Percentiles rank a stretch among this genome's conserved stretches.
Evolutionary conservation across 306 rosid genomes (phyloP).

Genomic region (Lathyrus tuberosus): DNA sequence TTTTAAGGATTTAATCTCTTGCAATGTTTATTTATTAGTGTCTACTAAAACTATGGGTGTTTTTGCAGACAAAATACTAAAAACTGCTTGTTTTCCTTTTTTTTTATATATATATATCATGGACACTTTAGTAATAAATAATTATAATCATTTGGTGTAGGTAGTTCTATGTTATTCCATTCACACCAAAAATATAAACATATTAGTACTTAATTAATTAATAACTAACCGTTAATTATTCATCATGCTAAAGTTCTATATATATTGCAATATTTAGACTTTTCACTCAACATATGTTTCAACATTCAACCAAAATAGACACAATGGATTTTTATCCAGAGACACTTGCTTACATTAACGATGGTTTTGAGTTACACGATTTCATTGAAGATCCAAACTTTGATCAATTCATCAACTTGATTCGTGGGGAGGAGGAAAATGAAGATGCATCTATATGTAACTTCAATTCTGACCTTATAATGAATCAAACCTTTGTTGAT

Average conservation of each 20-base stretch:
- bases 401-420: slow-evolving; percentile 57
- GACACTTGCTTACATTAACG: slow-evolving; percentile 29
- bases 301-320: slow-evolving; percentile 25
- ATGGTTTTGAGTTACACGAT: slow-evolving; percentile 54
- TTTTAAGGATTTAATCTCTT: too few species aligned
- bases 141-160: not conserved
- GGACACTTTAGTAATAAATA: too few species aligned
- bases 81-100: too few species aligned
- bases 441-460: slow-evolving; percentile 31
- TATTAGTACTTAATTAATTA: not conserved
- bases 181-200: slow-evolving; percentile 21
- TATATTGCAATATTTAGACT: not conserved
- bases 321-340: slow-evolving; percentile 41
- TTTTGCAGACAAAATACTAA: too few species aligned
- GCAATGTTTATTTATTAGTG: too few species aligned
- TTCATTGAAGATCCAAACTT: slow-evolving; percentile 59
- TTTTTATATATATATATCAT: too few species aligned
- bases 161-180: slow-evolving; percentile 12
- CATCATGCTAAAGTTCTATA: slow-evolving; percentile 29
- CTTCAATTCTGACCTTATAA: slow-evolving; percentile 50
- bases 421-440: slow-evolving; percentile 62
- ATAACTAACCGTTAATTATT: slow-evolving; percentile 16
- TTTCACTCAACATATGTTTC: slow-evolving; percentile 28
- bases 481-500: slow-evolving; percentile 46
- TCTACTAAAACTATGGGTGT: too few species aligned